Evolutionary conservation across 257 asterid genomes (phyloP), one percentile per base, ranked within the genome.

Genomic region (Solanum appendiculatum): DNA sequence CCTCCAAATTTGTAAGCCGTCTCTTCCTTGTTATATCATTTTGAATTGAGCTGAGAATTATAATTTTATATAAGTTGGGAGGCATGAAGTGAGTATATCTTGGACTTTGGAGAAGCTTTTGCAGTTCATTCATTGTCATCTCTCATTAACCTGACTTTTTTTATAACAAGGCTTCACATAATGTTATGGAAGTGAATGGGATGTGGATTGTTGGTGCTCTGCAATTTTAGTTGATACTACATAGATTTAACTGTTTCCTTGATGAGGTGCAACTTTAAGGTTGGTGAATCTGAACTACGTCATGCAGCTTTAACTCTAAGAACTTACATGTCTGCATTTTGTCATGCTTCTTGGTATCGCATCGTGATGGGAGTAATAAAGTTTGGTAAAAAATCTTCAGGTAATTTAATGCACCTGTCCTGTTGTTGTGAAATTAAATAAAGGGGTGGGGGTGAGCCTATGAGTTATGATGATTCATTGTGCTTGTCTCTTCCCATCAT

Each of bases 1-100:
- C 87, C 84, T 86, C 92, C 72, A 89, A 87, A 82, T 87, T 89
- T 89, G 99, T 96, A 91, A 93, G 99, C 92, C 84, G 14, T 48
- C 80, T 74, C 48, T 70, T 88, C 80, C 83, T 81, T 23, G 46
- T 73, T 84, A 13, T 6, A 72, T 64, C 29, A 44, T 36, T 73
- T 33, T 36, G 16, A 34, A 56, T 73, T 64, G 70, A 85, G 23
- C 56, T 48, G 84, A 23, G 82, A 72, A 33, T 34, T 66, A 27
- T 51, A 63, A 16, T 48, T 68, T 85, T 69, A 13, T 70, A 36
- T 14, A 27, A 15, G 66, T 46, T 80, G 66, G 84, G 42, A 46
- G 66, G 39, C 66, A 29, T 80, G n/a, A 15, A 48, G 18, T 18
- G 84, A 46, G 20, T 29, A 80, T 46, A 46, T 80, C 66, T 80